These are phyloP conservation scores for Hypoxylon sp. DNA, from an alignment of 2,329 filamentous ascomycete species.

Conservation along the genomic window DNA sequence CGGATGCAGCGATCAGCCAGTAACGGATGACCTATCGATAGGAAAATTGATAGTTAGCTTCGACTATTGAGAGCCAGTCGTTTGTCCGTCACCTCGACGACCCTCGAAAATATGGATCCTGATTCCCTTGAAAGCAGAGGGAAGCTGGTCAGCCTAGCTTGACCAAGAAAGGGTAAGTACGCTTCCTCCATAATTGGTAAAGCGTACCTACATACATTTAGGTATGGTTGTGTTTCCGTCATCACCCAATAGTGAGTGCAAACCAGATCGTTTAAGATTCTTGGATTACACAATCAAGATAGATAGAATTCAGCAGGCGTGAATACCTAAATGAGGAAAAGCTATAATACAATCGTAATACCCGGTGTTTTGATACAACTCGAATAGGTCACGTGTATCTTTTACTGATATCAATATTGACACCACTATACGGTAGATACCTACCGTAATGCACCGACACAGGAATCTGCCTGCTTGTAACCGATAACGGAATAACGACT, in stretches of 20 bases:
- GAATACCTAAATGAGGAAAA: no score
- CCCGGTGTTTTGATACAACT: no score
- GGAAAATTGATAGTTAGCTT: constrained; percentile 31
- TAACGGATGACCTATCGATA: constrained; percentile 46
- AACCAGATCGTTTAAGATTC: not conserved
- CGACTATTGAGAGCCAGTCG: constrained; percentile 29
- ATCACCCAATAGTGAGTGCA: not conserved
- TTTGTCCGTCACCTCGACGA: constrained; percentile 33
- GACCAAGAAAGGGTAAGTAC: constrained; percentile 1
- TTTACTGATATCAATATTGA: no score
- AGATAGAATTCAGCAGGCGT: not conserved
- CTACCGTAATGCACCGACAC: no score
- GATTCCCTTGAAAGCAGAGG: constrained; percentile 24
- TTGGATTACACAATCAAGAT: not conserved
- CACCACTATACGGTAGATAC: no score
- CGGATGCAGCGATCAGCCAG: constrained; percentile 43
- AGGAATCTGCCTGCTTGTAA: not conserved
- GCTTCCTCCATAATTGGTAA: constrained; percentile 19
- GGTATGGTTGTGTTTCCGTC: not conserved
- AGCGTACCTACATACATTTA: no score
- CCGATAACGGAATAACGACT: no score
- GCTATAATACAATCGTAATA: no score
- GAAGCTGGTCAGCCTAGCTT: constrained; percentile 26
- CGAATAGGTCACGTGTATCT: no score
- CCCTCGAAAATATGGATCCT: constrained; percentile 33